phyloP scores from a whole-genome alignment of 345 rosid genomes.

The Noccaea bulbosa region DNA sequence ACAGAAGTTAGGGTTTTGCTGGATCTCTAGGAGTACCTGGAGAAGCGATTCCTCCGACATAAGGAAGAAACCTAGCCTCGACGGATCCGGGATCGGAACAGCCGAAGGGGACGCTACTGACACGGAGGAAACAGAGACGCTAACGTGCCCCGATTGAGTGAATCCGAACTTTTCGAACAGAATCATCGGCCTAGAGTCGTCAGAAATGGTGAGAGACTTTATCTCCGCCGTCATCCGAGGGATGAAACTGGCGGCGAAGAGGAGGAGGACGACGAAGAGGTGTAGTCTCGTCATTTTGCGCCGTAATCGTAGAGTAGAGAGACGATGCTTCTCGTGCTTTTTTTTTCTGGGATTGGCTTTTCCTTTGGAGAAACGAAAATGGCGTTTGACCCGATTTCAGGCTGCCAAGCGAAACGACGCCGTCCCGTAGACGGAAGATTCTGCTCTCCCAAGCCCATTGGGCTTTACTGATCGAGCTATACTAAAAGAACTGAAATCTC shows the following conservation, averaged over 20 bases:
- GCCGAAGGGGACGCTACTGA: conserved; percentile 53
- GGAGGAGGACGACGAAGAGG: conserved; percentile 38
- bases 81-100: conserved; percentile 52
- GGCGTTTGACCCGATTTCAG: conserved; percentile 14
- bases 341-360: neutral
- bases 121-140: conserved; percentile 68
- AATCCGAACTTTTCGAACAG: conserved; percentile 95
- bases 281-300: conserved; percentile 38
- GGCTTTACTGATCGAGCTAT: conserved; percentile 5
- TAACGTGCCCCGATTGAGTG: conserved; percentile 75
- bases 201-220: conserved; percentile 59
- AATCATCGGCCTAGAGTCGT: conserved; percentile 83
- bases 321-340: conserved; percentile 32
- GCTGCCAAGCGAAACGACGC: neutral
- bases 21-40: conserved; percentile 78
- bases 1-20: conserved; percentile 75
- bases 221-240: conserved; percentile 60
- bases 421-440: neutral
- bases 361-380: conserved; percentile 22
- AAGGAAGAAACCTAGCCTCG: conserved; percentile 88
- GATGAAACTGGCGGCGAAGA: conserved; percentile 42
- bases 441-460: conserved; percentile 19
- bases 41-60: conserved; percentile 87
- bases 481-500: neutral
- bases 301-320: conserved; percentile 11